Evolutionary conservation across 1,284 basidiomycete genomes (phyloP).

Genomic region (Testicularia cyperi): DNA sequence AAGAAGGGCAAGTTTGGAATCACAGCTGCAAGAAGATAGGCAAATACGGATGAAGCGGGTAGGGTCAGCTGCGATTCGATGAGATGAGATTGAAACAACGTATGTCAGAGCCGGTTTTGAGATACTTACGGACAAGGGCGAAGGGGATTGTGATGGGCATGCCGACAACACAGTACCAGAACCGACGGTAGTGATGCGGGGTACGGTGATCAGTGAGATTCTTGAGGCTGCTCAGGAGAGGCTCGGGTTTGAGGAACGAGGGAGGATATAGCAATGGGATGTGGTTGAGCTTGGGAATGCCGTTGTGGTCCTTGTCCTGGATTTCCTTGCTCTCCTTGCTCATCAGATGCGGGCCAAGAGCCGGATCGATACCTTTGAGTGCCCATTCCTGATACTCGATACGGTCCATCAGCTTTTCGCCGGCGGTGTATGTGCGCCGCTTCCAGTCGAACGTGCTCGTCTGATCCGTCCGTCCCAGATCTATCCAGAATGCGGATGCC

Average conservation of each 20-base stretch:
- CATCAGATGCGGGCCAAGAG: conserved; percentile 40
- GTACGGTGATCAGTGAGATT: conserved; percentile 35
- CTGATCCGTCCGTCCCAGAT: conserved; percentile 46
- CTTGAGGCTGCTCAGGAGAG: conserved; percentile 38
- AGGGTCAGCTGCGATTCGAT: not conserved
- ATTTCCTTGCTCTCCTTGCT: conserved; percentile 2
- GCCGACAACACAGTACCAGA: conserved; percentile 47
- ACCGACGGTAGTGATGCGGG: conserved; percentile 47
- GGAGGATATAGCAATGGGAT: conserved; percentile 51
- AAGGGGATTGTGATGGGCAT: conserved; percentile 56
- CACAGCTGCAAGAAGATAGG: conserved; percentile 26
- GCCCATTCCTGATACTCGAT: conserved; percentile 60
- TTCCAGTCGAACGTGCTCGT: conserved; percentile 53
- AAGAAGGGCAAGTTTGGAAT: conserved; percentile 58
- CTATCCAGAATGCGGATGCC: conserved; percentile 53
- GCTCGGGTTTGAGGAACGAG: conserved; percentile 19
- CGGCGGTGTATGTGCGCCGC: conserved; percentile 40
- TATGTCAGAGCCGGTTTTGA: too few species aligned
- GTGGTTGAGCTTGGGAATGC: conserved; percentile 22
- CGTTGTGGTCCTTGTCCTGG: not conserved
- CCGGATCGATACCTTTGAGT: conserved; percentile 55
- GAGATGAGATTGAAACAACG: too few species aligned
- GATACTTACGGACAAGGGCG: conserved; percentile 47
- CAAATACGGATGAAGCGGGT: too few species aligned
- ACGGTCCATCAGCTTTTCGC: conserved; percentile 57